Percentiles rank a stretch among this genome's conserved stretches.
phyloP scores from a whole-genome alignment of 306 rosid genomes.

The Cucurbita argyrosperma region DNA sequence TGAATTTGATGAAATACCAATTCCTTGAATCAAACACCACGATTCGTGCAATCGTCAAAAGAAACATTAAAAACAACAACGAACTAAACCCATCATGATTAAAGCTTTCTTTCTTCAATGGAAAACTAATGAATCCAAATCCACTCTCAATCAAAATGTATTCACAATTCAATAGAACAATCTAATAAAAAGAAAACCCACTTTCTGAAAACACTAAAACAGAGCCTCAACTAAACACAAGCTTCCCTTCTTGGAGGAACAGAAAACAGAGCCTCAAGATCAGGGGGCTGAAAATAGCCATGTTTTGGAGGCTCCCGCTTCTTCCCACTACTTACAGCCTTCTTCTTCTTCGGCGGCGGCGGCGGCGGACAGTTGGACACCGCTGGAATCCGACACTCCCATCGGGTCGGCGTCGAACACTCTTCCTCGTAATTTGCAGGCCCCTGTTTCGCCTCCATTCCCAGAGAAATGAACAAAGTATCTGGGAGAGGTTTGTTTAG shows the following conservation, averaged over 20 bases:
- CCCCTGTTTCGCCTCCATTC: neutral
- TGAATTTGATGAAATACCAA: too few species aligned
- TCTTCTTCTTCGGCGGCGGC: conserved; percentile 72
- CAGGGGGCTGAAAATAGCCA: conserved; percentile 68
- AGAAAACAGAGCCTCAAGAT: conserved; percentile 50
- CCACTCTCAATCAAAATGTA: neutral
- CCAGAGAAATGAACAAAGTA: neutral
- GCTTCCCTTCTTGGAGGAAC: conserved; percentile 32
- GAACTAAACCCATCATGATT: neutral
- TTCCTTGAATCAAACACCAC: too few species aligned
- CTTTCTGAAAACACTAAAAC: neutral
- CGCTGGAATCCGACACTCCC: conserved; percentile 41
- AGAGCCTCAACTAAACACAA: conserved; percentile 11
- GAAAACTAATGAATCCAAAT: neutral
- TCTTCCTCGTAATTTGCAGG: neutral
- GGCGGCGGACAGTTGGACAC: conserved; percentile 43
- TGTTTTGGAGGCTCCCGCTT: conserved; percentile 38
- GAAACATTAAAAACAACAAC: too few species aligned
- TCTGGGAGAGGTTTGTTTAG: neutral
- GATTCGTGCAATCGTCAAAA: too few species aligned
- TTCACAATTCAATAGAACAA: neutral
- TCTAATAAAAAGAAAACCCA: neutral
- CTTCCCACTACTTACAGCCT: conserved; percentile 13
- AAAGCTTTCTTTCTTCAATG: neutral
- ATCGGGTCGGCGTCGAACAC: conserved; percentile 53